Evolutionary conservation across 345 rosid species (phyloP), one percentile per base, ranked within the genome.

Genomic region (Linum trigynum): DNA sequence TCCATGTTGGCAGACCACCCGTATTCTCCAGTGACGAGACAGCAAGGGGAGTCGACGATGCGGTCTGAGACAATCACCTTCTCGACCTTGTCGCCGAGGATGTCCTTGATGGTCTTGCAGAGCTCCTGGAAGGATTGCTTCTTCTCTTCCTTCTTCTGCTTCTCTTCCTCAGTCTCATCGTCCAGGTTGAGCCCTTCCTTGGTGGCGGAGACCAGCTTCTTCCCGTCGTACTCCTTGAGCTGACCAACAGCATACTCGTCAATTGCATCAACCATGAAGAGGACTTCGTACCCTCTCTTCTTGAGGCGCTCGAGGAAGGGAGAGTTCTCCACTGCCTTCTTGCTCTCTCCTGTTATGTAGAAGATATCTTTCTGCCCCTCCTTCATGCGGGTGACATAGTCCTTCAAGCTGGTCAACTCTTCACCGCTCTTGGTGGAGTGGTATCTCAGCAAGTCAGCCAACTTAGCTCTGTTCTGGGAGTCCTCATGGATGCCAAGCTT

Each of bases 361-460:
- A 71, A 88, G 67, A 91, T 88, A 50, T 86, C 97, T 7, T 12
- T 76, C 77, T 91, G 94, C 1, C 96, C 96, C 68, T 91, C 96
- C 84, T 91, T 88, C 97, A 91, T 88, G 63, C 97, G 84, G 45
- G 97, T 91, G 69, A 91, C 97, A 38, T 91, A 88, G 62, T 91
- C 96, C 79, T 91, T 91, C 66, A 91, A 76, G 73, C 96, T 86
- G 1, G 97, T 91, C 86, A 91, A 6, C 67, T 86, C 94, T 45
- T 88, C 96, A n/a, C 97, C 96, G 5, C 97, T 91, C 88, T 88
- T 91, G 63, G 97, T 91, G 2, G 96, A 91, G 74, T 91, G 97
- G 76, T 88, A 88, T 4, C 96, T 71, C 48, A 91, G 94, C 66
- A 88, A 67, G 41, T 91, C 96, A 57, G 96, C 97, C 11, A 91